Evolutionary conservation across 768 basidiomycete species (phyloP), one percentile per base, ranked within the genome.

Genomic region (Hydnomerulius pinastri): DNA sequence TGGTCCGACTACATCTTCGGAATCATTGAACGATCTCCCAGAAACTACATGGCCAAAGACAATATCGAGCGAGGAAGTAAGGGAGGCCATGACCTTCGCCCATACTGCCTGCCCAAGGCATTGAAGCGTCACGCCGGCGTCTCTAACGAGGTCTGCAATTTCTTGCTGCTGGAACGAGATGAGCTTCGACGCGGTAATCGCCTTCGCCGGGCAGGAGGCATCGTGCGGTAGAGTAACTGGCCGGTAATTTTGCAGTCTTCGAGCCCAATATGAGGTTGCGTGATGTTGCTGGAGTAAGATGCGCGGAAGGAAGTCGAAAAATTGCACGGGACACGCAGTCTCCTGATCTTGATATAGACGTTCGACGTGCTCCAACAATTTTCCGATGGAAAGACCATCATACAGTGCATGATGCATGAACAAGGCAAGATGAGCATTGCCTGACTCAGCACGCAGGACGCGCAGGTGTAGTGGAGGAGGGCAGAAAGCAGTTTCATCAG

Each of bases 331-430:
- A n/a, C 27, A 25, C 2, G 50, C 25, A 30, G 36, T 55, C 24
- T 32, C 53, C 33, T 27, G 46, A 18, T 59, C 60, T 24, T 40
- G 45, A 50, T 78, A 78, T 8, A 68, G 42, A 13, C 47, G 40
- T 36, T 70, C 58, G 2, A 78, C 62, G 23, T 59, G 46, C 10
- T 65, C 50, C 11, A 77, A 51, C 6, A 79, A 63, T 23, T 58
- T 63, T n/a, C 60, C 60, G 15, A 78, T 54, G 10, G 77, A 75
- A 23, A 72, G 39, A 10, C 77, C 77, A 50, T 79, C 77, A 48
- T 79, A 79, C 17, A 78, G 50, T 3, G 76, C 75, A 54, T 79
- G 77, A 54, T 79, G 77, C 64, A 78, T 68, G 33, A 71, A 66
- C 3, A 79, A 52, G 11, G 75, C 69, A 5, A 79, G 59, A 28